A percentile compares a stretch with the other conserved stretches of the same genome.
These are phyloP conservation scores for Cordia subcordata DNA, from an alignment of 257 asterid genomes.

Conservation along the genomic window DNA sequence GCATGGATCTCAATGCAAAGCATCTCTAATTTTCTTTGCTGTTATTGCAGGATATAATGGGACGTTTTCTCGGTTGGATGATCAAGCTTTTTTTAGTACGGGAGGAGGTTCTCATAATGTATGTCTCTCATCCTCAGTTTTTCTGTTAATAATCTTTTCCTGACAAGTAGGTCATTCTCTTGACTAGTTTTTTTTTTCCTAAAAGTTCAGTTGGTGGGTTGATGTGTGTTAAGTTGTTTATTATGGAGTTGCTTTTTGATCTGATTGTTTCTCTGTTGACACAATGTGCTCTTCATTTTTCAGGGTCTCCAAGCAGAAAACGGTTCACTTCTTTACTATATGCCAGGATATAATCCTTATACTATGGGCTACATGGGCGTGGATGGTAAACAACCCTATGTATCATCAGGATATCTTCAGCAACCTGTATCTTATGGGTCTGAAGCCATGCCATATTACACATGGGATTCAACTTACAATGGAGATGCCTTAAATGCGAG, in stretches of 20 bases:
- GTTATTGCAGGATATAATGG: constrained; percentile 51
- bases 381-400: constrained; percentile 55
- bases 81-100: constrained; percentile 38
- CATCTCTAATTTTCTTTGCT: background rate
- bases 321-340: constrained; percentile 43
- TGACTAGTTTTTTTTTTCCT: constrained; percentile 1
- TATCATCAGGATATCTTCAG: constrained; percentile 45
- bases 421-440: constrained; percentile 48
- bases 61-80: constrained; percentile 45
- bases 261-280: background rate
- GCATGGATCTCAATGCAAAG: background rate
- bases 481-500: constrained; percentile 37
- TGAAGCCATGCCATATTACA: constrained; percentile 45
- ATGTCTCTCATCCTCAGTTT: constrained; percentile 8
- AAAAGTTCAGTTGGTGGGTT: too few relatives aligned
- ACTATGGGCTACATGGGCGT: constrained; percentile 44
- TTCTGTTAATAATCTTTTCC: background rate
- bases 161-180: background rate
- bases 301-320: constrained; percentile 50
- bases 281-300: constrained; percentile 1
- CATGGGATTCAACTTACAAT: constrained; percentile 39
- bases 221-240: too few relatives aligned
- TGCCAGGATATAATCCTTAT: constrained; percentile 63
- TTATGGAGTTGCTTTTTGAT: constrained; percentile 7
- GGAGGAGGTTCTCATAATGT: constrained; percentile 44